These are phyloP conservation scores for Suhomyces kunorum DNA, from an alignment of 1,139 yeast species.

Conservation along the genomic window DNA sequence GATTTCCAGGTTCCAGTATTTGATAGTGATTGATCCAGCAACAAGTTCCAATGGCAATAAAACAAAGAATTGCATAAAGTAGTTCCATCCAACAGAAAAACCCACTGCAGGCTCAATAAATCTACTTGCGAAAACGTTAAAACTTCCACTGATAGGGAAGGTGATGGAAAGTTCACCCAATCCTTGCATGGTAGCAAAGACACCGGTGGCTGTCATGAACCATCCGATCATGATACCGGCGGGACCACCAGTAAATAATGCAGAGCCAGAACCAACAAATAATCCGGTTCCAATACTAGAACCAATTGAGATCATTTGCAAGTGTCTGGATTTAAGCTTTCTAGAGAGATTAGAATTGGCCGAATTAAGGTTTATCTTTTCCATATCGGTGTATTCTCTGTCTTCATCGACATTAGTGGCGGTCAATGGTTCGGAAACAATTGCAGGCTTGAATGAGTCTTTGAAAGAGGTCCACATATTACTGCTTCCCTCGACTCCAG, in stretches of 20 bases:
- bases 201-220: conserved; percentile 22
- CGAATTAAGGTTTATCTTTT: conserved; percentile 37
- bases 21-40: conserved; percentile 43
- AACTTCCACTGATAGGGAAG: conserved; percentile 44
- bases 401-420: conserved; percentile 18
- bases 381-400: conserved; percentile 33
- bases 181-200: conserved; percentile 39
- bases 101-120: conserved; percentile 45
- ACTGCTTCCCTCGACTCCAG: conserved; percentile 4
- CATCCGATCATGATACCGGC: conserved; percentile 63
- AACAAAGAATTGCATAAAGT: conserved; percentile 36
- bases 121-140: conserved; percentile 41
- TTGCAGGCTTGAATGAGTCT: conserved; percentile 41
- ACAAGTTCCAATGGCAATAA: conserved; percentile 31
- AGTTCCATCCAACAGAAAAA: conserved; percentile 48
- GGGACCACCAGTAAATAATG: conserved; percentile 66
- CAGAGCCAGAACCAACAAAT: conserved; percentile 31
- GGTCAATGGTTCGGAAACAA: conserved; percentile 23
- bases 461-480: conserved; percentile 30
- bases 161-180: conserved; percentile 42
- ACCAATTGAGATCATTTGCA: conserved; percentile 66
- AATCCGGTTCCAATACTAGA: conserved; percentile 70
- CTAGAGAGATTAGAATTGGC: conserved; percentile 43
- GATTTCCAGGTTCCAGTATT: conserved; percentile 40
- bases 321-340: conserved; percentile 47